Evolutionary conservation across 2,329 filamentous ascomycete genomes (phyloP), one percentile per base, ranked within the genome.

Genomic region (Sphaerulina vaccinii): DNA sequence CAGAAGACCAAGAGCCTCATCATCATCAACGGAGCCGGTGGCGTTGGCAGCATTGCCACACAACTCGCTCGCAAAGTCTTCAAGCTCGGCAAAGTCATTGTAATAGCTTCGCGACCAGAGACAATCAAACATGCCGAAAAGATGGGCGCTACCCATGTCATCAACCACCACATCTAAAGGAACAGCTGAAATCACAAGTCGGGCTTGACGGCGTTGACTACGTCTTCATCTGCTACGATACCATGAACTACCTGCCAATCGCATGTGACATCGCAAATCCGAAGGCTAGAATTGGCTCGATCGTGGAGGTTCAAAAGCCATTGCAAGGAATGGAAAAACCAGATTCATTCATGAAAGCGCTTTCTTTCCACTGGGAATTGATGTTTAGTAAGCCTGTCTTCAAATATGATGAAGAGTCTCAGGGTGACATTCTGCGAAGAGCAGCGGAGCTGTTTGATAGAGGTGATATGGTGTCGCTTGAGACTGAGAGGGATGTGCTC

Each of bases 21-120:
- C 18, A 76, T 77, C 52, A 69, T 76, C 57, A 77, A 77, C 51
- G 75, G 74, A 1, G 68, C 70, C 2, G 75, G 75, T 23, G 75
- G 65, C 7, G 71, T 77, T 22, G 75, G 75, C 6, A 69, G 68
- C 10, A 68, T 74, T 6, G 73, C 73, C 2, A 71, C 66, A 5
- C 75, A 77, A 59, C 71, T 78, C 47, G 75, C 74, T 1, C 64
- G 72, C 0, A 55, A 65, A 5, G 51, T 58, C 3, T 52, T 58
- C 18, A 41, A 48, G 3, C 33, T 58, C 8, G 49, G 49, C 2
- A 49, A 44, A 15, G 72, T 75, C 5, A 64, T 75, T 23, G 71
- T 72, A 1, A 75, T 73, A 0, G 68, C 73, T 2, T 73, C 69
- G 7, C 57, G 74, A 19, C 64, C 66, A 5, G 73, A 75, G 59